A percentile compares a stretch with the other conserved stretches of the same genome.
phyloP scores from a whole-genome alignment of 257 asterid genomes.

The Gynochthodes officinalis region DNA sequence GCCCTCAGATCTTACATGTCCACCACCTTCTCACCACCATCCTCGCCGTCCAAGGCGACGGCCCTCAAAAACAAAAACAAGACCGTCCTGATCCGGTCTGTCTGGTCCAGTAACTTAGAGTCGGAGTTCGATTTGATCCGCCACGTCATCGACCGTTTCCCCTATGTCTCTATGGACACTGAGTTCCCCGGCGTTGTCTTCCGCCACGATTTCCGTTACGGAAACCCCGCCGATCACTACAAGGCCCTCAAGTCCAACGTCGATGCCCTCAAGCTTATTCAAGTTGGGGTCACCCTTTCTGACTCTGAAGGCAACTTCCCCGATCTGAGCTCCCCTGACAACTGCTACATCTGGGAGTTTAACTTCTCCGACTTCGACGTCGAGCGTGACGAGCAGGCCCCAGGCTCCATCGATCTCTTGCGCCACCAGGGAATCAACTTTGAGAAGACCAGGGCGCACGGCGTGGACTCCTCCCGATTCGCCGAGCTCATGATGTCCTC shows the following conservation, averaged over 20 bases:
- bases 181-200: conserved; percentile 74
- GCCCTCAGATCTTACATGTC: conserved; percentile 17
- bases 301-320: conserved; percentile 65
- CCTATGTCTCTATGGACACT: conserved; percentile 66
- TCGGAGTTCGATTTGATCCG: conserved; percentile 52
- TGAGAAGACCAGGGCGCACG: conserved; percentile 33
- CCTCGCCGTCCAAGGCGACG: conserved; percentile 5
- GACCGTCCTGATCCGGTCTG: conserved; percentile 46
- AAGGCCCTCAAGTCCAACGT: conserved; percentile 58
- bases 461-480: conserved; percentile 44
- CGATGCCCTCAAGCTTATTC: conserved; percentile 69
- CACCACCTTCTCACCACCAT: conserved; percentile 6
- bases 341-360: conserved; percentile 66
- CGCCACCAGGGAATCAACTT: conserved; percentile 64
- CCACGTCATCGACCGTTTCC: conserved; percentile 36
- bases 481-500: conserved; percentile 72
- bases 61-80: background rate
- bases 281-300: conserved; percentile 73
- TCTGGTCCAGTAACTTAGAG: conserved; percentile 55
- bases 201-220: conserved; percentile 37
- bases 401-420: conserved; percentile 58
- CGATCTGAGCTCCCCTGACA: conserved; percentile 32
- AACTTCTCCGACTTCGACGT: conserved; percentile 67
- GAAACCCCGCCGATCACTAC: conserved; percentile 51
- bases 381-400: conserved; percentile 45